Base-by-base conservation (phyloP, 2,329 filamentous ascomycete species). In the Trichoderma guizhouense region DNA sequence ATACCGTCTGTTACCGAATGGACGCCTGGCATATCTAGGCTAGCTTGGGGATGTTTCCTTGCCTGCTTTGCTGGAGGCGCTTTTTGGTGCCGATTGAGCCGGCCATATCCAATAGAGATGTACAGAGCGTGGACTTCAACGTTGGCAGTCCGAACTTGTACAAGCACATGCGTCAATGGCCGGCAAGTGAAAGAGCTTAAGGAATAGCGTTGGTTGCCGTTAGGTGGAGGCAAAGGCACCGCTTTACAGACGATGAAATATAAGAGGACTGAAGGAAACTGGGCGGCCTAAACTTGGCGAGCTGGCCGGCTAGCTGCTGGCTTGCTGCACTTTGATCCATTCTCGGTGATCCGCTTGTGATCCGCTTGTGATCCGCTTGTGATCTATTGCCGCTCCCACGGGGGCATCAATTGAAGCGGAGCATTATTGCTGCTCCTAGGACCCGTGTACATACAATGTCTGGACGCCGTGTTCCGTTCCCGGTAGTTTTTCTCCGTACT, bases 41-140 rank as follows among this genome's bases (percentile, higher is more conserved):
- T 39, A 58, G 57, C 39, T 39, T 69, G 28, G 34, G 24, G 18
- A 39, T 39, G 53, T 12, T 47, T 60, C 53, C 36, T 36, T 36
- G 36, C 55, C 32, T 15, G 39, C 55, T 53, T 58, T 28, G 28
- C 34, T 36, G 21, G 28, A 34, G 47, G 47, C 47, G 63, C 63
- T 51, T 36, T 63, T 47, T 30, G 30, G 12, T 71, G 58, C 64
- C 64, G 64, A 60, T 43, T 57, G 64, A 69, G 47, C 55, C 64
- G 64, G 24, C 43, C 47, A 51, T n/a, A 26, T 63, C 57, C 70
- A 72, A 68, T 63, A 43, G 51, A 51, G 64, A 63, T 26, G 14
- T 18, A 47, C n/a, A 5, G 43, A 57, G 12, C 30, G 8, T 14
- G 43, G 30, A 18, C 30, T 28, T 60, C 18, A 53, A 53, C n/a